Percentiles rank a stretch among this genome's conserved stretches.
These are phyloP conservation scores for Fusarium concolor DNA, from an alignment of 2,329 filamentous ascomycete genomes.

Conservation along the genomic window DNA sequence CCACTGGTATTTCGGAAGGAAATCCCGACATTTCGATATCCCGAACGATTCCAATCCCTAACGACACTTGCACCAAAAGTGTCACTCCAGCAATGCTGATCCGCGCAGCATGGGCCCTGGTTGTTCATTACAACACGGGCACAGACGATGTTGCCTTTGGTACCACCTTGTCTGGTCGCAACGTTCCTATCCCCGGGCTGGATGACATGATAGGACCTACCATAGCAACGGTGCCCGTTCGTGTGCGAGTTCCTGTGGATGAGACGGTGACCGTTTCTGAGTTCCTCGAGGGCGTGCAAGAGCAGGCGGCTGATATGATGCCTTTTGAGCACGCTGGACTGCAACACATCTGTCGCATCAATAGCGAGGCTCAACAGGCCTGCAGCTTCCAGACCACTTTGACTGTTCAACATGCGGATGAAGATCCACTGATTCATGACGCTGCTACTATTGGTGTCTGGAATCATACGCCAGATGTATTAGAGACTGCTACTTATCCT, in stretches of 20 bases:
- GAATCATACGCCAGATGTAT: background rate
- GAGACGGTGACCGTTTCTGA: slow-evolving; percentile 1
- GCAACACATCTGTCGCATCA: slow-evolving; percentile 12
- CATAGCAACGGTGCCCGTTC: background rate
- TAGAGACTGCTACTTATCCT: slow-evolving; percentile 18
- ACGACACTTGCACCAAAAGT: too few species aligned
- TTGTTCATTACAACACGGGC: slow-evolving; percentile 55
- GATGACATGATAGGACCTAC: slow-evolving; percentile 2
- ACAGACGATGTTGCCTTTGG: slow-evolving; percentile 56
- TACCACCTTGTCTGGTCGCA: slow-evolving; percentile 56
- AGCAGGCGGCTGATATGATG: slow-evolving; percentile 23
- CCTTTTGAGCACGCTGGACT: slow-evolving; percentile 18
- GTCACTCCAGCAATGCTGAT: slow-evolving; percentile 8
- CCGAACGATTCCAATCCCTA: too few species aligned
- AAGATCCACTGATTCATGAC: background rate
- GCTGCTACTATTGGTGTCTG: slow-evolving; percentile 7
- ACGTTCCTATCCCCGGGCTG: slow-evolving; percentile 22
- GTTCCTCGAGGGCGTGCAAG: slow-evolving; percentile 13
- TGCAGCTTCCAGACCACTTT: slow-evolving; percentile 13
- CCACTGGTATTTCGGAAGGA: slow-evolving; percentile 1
- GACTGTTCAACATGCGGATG: slow-evolving; percentile 3
- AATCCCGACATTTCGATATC: background rate
- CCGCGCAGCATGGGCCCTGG: slow-evolving; percentile 3
- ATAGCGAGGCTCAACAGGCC: slow-evolving; percentile 7
- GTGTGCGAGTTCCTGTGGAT: background rate